These are phyloP conservation scores for Hirsutella rhossiliensis DNA, from an alignment of 2,329 filamentous ascomycete genomes.

Conservation along the genomic window DNA sequence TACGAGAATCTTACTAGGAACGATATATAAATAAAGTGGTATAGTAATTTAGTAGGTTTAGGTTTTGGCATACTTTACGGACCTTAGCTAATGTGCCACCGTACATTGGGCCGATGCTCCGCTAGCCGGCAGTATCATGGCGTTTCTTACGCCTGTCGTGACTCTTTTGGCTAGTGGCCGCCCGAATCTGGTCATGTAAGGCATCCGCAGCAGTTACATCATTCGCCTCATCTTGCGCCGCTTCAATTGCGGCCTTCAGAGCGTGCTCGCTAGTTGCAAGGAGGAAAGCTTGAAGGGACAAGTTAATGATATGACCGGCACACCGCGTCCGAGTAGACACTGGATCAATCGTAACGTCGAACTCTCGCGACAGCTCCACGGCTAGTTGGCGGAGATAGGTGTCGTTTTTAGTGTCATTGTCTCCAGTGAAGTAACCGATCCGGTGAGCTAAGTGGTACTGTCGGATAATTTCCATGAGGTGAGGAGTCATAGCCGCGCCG, in stretches of 20 bases:
- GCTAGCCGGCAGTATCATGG: background rate
- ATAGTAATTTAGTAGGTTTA: too few relatives aligned
- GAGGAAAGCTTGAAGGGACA: background rate
- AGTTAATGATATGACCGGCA: background rate
- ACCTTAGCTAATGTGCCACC: too few relatives aligned
- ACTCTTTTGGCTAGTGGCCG: background rate
- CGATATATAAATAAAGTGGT: too few relatives aligned
- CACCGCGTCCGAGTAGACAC: background rate
- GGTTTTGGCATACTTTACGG: too few relatives aligned
- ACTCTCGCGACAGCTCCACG: background rate
- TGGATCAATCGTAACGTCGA: background rate
- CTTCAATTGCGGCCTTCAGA: background rate
- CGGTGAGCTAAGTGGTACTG: background rate
- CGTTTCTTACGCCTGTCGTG: background rate
- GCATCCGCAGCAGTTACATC: background rate
- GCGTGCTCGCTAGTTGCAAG: background rate
- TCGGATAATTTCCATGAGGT: background rate
- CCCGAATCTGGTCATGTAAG: background rate
- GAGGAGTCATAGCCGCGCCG: background rate
- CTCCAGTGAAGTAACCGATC: too few relatives aligned
- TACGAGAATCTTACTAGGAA: too few relatives aligned
- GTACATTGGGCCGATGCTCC: too few relatives aligned
- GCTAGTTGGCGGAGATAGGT: background rate
- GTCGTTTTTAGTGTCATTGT: background rate
- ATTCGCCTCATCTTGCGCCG: background rate